Evolutionary conservation across 2,329 filamentous ascomycete genomes (phyloP).

Genomic region (Nannizziopsis arthrosporioides): DNA sequence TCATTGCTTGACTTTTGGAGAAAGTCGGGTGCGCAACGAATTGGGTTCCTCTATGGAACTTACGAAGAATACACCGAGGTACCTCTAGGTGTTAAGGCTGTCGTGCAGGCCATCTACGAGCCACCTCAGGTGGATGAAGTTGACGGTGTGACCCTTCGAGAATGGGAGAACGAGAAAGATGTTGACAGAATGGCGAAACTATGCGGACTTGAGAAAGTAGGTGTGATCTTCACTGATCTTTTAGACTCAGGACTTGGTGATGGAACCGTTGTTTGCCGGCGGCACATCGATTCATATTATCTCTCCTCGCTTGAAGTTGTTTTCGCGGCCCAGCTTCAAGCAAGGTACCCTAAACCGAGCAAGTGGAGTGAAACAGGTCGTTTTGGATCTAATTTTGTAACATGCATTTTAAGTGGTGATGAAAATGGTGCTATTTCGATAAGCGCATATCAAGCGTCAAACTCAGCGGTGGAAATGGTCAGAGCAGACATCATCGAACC

Average conservation of each 20-base stretch:
- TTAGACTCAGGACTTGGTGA: constrained; percentile 69
- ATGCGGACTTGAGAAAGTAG: constrained; percentile 78
- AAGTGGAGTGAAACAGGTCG: constrained; percentile 94
- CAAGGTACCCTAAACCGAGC: constrained; percentile 73
- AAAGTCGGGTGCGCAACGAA: constrained; percentile 65
- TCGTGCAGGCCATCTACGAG: constrained; percentile 96
- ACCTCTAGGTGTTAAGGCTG: constrained; percentile 83
- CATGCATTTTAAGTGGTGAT: constrained; percentile 89
- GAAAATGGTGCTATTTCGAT: constrained; percentile 79
- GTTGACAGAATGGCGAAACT: constrained; percentile 67
- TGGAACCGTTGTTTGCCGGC: constrained; percentile 83
- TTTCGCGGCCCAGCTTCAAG: constrained; percentile 80
- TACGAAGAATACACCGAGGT: constrained; percentile 88
- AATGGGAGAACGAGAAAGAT: constrained; percentile 75
- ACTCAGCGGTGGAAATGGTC: constrained; percentile 94
- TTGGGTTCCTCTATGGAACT: constrained; percentile 83
- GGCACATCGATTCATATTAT: constrained; percentile 90
- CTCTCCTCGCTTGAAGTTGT: constrained; percentile 83
- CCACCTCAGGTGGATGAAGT: constrained; percentile 80
- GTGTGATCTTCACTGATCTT: constrained; percentile 90
- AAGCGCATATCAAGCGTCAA: constrained; percentile 87
- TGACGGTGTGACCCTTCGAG: constrained; percentile 73
- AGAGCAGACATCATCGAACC: constrained; percentile 88
- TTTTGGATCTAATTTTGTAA: constrained; percentile 95
- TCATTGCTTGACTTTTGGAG: constrained; percentile 88